Base-by-base conservation (phyloP, 305 asterid species). In the Fraxinus platypoda region DNA sequence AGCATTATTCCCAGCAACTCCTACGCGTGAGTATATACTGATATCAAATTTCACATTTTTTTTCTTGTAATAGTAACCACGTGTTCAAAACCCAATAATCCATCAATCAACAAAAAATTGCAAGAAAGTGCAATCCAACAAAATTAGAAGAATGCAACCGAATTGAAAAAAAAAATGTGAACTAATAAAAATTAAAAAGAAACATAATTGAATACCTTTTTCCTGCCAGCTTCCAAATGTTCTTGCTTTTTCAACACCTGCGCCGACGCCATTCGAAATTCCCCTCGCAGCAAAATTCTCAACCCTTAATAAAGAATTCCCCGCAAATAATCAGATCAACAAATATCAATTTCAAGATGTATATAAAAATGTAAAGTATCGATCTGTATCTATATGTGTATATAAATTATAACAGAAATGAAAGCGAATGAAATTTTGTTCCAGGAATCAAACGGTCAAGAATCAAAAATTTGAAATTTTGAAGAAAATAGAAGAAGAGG, bases 201-300 rank as follows among this genome's bases (percentile, higher is more conserved):
- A 37, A 68, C 59, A 26, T 62, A 74, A 33, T 6, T 15, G 17
- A 33, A 21, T 54, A 93, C 98, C 98, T 88, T 92, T 82, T 71
- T 96, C 82, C 84, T 92, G 54, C 98, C 99, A 85, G 98, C 98
- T 90, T 90, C 94, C 92, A 92, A 88, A 91, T 93, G 91, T 85
- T 89, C 94, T 82, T 93, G 93, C 90, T 96, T 96, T 89, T 84
- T 91, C 87, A 88, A 79, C 68, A 90, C 98, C 94, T 96, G 97
- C 83, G 91, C 95, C 87, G 98, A 93, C 89, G 98, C 98, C 99
- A 94, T 94, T 87, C 77, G 30, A 85, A 82, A 81, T 31, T 46
- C 54, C 76, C 75, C 21, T 26, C 33, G 59, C 81, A 59, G 46
- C 84, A 74, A 85, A 81, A 83, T 76, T 59, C 74, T 86, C 81